Evolutionary conservation across 176 grass and related monocot genomes (phyloP), one percentile per base, ranked within the genome.

Genomic region (Eleusine indica): DNA sequence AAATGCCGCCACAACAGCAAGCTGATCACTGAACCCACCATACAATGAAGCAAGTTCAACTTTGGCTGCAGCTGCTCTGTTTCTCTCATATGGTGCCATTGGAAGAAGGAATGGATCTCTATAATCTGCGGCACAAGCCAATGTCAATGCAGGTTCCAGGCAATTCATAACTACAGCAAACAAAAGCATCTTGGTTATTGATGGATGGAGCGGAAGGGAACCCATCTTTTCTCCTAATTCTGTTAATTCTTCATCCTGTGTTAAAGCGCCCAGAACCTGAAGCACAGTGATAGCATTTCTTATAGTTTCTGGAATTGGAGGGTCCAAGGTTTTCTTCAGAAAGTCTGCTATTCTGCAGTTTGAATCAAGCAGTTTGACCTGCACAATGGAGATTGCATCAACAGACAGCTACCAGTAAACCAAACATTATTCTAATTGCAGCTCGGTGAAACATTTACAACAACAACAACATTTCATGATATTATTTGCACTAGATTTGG

Each of bases 121-220:
- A 75, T 90, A 96, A 67, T 92, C 91, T 10, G 86, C 85, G 76
- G 91, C 89, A 51, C 96, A 99, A 68, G 96, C 96, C 80, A 99
- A 78, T 77, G 93, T 99, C 57, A 99, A 84, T 42, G 96, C 96
- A 70, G 96, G 91, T 71, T 99, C 96, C 39, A 99, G 84, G 73
- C 93, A 99, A 71, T 99, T 99, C 89, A 95, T 90, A 63, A 99
- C 74, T 91, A 99, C 92, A 72, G 91, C 89, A 80, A 98, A 98
- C 49, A 98, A 62, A 70, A 98, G 91, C 96, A 98, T 98, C 87
- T 95, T 98, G 89, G 91, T 90, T 74, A 89, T 95, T 11, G 96
- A 94, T 80, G 93, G 96, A 91, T 98, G 96, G 53, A 95, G 87
- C 1, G 96, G 96, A 51, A 98, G 89, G 58, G 91, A 91, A 86